Evolutionary conservation across 306 rosid genomes (phyloP), one percentile per base, ranked within the genome.

Genomic region (Fagus sylvatica): DNA sequence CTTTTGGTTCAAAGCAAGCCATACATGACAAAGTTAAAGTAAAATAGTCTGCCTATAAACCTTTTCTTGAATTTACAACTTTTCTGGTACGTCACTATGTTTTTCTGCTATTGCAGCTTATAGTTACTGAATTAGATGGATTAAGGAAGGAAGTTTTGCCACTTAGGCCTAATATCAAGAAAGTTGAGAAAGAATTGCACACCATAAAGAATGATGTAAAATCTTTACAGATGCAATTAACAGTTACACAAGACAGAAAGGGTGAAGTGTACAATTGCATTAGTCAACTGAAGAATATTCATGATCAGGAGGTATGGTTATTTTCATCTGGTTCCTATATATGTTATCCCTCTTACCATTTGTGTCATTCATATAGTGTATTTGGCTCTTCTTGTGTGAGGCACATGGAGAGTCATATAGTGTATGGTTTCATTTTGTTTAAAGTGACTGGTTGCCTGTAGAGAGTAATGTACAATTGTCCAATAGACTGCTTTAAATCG

Each of bases 1-100:
- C 86, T 64, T 40, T 82, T 7, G 76, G 83, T 15, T 78, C 80
- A 17, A 81, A 74, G 36, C 72, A 78, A 69, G 68, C 62, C 53
- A 61, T 85, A 2, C 69, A 30, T 41, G 73, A 75, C 7, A 54
- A 81, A 77, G 16, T 74, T 36, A 54, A 74, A 67, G 83, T 81
- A 73, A 59, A 57, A 51, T 28, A 6, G 4, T 11, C 40, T 1
- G 13, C 13, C 9, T 28, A 32, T 51, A 39, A 39, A 39, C 10
- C 32, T 39, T 19, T 22, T 68, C 12, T 19, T 15, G 11, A 69
- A 22, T 57, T 57, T 28, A 57, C 13, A 28, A 19, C 19, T 10
- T 61, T 61, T 33, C 67, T 33, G 12, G 32, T 39, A 2, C 17
- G 4, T 61, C 41, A 32, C 19, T 4, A 5, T 32, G 41, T 28